phyloP scores from a whole-genome alignment of 1,284 basidiomycete genomes.

The Trichosporon sp. region DNA sequence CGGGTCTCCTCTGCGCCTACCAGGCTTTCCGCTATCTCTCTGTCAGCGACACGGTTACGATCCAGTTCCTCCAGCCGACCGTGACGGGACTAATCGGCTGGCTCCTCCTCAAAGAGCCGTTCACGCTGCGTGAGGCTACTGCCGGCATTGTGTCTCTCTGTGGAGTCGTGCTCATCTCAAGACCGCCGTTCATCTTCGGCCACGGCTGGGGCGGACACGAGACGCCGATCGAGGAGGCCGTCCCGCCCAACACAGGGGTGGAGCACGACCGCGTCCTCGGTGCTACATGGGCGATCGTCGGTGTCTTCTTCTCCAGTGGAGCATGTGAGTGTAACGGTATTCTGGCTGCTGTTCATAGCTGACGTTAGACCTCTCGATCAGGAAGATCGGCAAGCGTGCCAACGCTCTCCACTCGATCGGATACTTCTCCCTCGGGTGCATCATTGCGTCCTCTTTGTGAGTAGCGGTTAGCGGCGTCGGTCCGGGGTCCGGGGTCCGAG shows the following conservation, averaged over 20 bases:
- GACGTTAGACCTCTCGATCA: conserved; percentile 65
- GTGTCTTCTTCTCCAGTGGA: conserved; percentile 43
- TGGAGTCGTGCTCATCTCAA: conserved; percentile 68
- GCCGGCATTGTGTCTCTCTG: conserved; percentile 67
- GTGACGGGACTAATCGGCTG: conserved; percentile 70
- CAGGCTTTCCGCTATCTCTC: conserved; percentile 70
- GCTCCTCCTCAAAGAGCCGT: conserved; percentile 68
- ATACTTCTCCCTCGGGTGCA: conserved; percentile 68
- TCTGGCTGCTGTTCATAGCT: too few relatives aligned
- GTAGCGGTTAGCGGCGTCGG: conserved; percentile 20
- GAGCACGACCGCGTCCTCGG: conserved; percentile 35
- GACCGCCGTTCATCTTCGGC: conserved; percentile 64
- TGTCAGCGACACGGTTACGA: conserved; percentile 72
- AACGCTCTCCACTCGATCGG: conserved; percentile 72
- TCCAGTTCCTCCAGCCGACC: conserved; percentile 74
- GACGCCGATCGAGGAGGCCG: conserved; percentile 21
- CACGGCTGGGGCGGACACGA: conserved; percentile 45
- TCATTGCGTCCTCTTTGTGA: conserved; percentile 62
- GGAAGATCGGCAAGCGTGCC: conserved; percentile 71
- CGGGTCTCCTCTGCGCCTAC: conserved; percentile 60
- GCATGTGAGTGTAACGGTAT: conserved; percentile 47
- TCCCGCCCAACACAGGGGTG: conserved; percentile 12
- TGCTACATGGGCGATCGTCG: conserved; percentile 47
- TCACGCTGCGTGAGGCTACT: conserved; percentile 64
- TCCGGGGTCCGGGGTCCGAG: neutral